Evolutionary conservation across 257 asterid genomes (phyloP).

Genomic region (Solanum acaule): DNA sequence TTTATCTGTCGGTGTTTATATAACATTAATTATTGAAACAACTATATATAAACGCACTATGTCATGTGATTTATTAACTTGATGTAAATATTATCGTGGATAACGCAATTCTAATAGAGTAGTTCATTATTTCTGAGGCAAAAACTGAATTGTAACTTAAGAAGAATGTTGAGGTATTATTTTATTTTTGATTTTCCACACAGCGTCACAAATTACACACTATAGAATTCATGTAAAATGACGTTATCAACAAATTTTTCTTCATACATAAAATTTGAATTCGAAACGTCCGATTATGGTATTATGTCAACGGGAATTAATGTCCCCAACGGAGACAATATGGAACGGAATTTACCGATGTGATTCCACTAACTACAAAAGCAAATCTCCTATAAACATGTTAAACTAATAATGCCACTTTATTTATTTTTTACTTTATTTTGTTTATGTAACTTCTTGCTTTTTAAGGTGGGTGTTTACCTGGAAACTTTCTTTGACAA

Average conservation of each 20-base stretch:
- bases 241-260: no score
- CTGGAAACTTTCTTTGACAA: neutral
- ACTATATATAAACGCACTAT: no score
- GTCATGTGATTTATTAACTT: no score
- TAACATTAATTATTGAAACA: no score
- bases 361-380: neutral
- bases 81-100: no score
- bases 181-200: no score
- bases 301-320: neutral
- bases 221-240: no score
- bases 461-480: neutral
- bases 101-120: neutral
- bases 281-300: accelerated
- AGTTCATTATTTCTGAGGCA: neutral
- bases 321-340: neutral
- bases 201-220: accelerated
- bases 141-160: neutral
- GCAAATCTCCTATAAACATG: neutral
- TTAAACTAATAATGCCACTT: neutral
- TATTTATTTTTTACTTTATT: neutral
- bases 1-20: no score
- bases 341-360: neutral
- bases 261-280: no score
- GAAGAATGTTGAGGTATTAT: neutral
- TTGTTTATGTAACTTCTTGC: neutral